phyloP scores from a whole-genome alignment of 495 filamentous ascomycete species.

The Podospora anserina region DNA sequence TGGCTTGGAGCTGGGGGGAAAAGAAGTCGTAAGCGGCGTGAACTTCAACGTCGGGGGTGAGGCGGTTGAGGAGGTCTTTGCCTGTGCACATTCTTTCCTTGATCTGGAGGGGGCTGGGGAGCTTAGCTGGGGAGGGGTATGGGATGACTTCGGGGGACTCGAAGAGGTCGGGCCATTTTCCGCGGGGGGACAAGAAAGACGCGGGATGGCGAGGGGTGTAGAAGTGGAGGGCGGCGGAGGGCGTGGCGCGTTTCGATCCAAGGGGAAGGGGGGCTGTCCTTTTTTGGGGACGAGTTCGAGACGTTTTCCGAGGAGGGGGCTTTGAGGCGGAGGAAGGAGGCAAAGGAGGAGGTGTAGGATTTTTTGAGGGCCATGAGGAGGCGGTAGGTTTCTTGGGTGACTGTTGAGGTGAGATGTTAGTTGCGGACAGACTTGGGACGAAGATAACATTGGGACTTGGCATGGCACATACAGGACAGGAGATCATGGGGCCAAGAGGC shows the following conservation, averaged over 20 bases:
- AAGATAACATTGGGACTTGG: not conserved
- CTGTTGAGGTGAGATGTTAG: not conserved
- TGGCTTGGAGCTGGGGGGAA: not conserved
- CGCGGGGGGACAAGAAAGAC: slow-evolving; percentile 12
- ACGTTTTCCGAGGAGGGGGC: not conserved
- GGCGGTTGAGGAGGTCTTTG: slow-evolving; percentile 13
- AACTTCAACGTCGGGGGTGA: not conserved
- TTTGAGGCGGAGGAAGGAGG: slow-evolving; percentile 8
- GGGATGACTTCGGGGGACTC: slow-evolving; percentile 16
- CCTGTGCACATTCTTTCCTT: not conserved
- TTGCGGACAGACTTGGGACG: not conserved
- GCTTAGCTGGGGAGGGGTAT: slow-evolving; percentile 9
- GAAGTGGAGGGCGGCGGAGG: slow-evolving; percentile 20
- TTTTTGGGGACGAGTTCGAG: not conserved
- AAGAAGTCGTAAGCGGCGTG: not conserved
- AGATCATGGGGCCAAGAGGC: too few relatives aligned
- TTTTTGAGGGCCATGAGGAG: not conserved
- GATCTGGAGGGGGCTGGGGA: not conserved
- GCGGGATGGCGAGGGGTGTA: slow-evolving; percentile 15
- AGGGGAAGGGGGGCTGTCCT: slow-evolving; percentile 7
- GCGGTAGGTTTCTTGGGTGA: not conserved
- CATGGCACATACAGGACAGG: too few relatives aligned
- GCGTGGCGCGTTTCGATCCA: slow-evolving; percentile 21
- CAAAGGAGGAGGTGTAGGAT: not conserved
- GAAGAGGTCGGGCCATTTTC: slow-evolving; percentile 24